phyloP scores from a whole-genome alignment of 2,329 filamentous ascomycete genomes.

The Cytospora piceae region DNA sequence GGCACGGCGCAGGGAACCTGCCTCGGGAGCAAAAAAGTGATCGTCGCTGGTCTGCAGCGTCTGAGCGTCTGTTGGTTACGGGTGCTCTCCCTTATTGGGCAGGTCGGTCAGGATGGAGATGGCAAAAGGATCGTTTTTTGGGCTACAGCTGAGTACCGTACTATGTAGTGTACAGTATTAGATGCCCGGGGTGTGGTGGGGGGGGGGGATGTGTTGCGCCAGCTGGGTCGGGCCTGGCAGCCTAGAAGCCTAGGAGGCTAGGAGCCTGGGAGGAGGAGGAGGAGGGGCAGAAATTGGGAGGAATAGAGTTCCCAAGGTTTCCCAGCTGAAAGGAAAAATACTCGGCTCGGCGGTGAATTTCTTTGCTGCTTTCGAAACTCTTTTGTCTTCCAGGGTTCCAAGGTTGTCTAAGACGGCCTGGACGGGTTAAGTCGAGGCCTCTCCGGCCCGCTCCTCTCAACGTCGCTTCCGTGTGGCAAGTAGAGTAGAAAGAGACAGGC shows the following conservation, averaged over 20 bases:
- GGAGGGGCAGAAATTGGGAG: not conserved
- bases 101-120: not conserved
- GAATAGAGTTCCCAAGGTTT: not conserved
- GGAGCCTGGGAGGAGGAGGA: not conserved
- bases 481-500: not conserved
- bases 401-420: too few relatives aligned
- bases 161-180: not conserved
- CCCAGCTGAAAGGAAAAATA: not conserved
- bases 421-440: slow-evolving; percentile 1
- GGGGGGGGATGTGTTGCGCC: not conserved
- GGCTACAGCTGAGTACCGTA: not conserved
- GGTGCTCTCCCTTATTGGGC: slow-evolving; percentile 5
- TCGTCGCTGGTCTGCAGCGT: slow-evolving; percentile 9
- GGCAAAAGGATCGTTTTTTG: not conserved
- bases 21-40: slow-evolving; percentile 7
- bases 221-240: not conserved
- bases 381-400: not conserved
- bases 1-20: slow-evolving; percentile 17
- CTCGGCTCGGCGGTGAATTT: not conserved
- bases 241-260: not conserved
- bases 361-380: not conserved
- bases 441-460: slow-evolving; percentile 1
- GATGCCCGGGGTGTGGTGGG: not conserved
- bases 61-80: not conserved
- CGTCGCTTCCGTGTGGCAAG: not conserved